Percentiles rank a stretch among this genome's conserved stretches.
Evolutionary conservation across 352 stramenopile genomes (phyloP).

Genomic region (Elongisporangium senticosum): DNA sequence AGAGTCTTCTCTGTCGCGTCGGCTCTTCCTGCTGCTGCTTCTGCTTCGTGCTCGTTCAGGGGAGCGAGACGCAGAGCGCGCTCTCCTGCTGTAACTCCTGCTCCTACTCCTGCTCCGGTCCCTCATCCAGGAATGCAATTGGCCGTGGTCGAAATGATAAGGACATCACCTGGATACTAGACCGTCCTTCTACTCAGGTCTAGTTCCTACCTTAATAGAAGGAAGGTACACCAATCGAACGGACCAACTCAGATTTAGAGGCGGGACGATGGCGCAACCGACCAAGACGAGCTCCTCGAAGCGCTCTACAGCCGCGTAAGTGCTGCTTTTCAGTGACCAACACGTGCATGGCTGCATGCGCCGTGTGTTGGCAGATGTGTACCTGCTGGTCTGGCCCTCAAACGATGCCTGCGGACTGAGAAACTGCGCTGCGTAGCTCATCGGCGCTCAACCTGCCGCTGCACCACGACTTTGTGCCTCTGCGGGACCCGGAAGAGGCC

Average conservation of each 20-base stretch:
- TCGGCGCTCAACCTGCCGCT: slow-evolving; percentile 30
- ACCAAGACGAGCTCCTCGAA: not conserved
- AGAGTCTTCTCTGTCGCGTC: not conserved
- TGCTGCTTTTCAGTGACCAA: not conserved
- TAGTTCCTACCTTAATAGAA: not conserved
- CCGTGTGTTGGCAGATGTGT: not conserved
- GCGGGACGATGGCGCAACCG: not conserved
- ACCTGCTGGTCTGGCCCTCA: not conserved
- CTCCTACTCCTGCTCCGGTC: not conserved
- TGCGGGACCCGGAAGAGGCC: slow-evolving; percentile 12
- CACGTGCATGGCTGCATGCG: not conserved
- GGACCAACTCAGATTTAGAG: not conserved
- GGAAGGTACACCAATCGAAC: too few species aligned
- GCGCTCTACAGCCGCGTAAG: not conserved
- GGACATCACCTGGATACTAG: not conserved
- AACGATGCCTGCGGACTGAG: not conserved
- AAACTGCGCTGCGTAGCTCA: not conserved
- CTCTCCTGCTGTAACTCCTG: not conserved
- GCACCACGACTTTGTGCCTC: slow-evolving; percentile 41
- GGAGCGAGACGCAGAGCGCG: not conserved
- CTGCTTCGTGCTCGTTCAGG: not conserved
- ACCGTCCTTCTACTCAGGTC: not conserved
- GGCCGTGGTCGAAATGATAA: slow-evolving; percentile 1
- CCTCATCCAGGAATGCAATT: not conserved
- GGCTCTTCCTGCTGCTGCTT: not conserved